These are phyloP conservation scores for Leishmania braziliensis DNA, from an alignment of 208 protist genomes.

Conservation along the genomic window DNA sequence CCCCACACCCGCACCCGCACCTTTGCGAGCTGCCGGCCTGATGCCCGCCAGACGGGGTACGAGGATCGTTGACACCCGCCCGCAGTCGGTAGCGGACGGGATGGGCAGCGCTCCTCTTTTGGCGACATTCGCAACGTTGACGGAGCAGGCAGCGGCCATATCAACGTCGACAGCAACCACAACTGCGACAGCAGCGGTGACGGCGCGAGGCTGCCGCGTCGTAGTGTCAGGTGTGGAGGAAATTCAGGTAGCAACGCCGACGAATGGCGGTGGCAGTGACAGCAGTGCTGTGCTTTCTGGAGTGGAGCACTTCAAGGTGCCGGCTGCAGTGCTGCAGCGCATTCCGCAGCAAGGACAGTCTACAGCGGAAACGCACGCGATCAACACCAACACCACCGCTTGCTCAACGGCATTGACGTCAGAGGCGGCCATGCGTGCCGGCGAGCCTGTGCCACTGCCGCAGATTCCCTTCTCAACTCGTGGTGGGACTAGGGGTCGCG, in stretches of 20 bases:
- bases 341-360: constrained; percentile 29
- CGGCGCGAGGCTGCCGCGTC: constrained; percentile 10
- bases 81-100: constrained; percentile 19
- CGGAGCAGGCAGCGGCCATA: background rate
- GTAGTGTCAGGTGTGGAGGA: constrained; percentile 19
- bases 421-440: background rate
- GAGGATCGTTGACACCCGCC: constrained; percentile 26
- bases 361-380: background rate
- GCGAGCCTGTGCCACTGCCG: background rate
- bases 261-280: background rate
- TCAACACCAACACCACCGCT: background rate
- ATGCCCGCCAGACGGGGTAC: constrained; percentile 37
- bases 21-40: background rate
- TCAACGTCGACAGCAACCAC: background rate
- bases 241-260: background rate
- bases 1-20: constrained; percentile 1
- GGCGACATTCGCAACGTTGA: background rate
- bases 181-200: background rate
- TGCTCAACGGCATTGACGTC: background rate
- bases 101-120: constrained; percentile 22
- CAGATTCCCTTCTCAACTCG: background rate
- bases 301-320: constrained; percentile 29
- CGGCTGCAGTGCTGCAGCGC: constrained; percentile 35
- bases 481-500: background rate
- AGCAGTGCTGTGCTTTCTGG: background rate